Evolutionary conservation across 305 asterid genomes (phyloP).

Genomic region (Rubia tinctorum): DNA sequence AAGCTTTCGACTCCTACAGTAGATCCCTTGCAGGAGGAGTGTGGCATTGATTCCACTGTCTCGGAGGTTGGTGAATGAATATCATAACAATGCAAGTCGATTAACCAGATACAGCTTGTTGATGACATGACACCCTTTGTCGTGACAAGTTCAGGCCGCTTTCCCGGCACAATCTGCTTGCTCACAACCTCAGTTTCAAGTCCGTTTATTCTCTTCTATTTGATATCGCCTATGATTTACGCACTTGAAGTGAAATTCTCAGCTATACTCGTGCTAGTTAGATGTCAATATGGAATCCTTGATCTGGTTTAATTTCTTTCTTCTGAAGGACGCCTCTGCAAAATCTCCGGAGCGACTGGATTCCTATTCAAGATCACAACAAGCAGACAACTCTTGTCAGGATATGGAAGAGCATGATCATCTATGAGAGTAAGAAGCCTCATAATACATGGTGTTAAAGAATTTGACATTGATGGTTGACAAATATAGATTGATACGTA

Average conservation of each 20-base stretch:
- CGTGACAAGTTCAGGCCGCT: conserved; percentile 9
- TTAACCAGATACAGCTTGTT: neutral
- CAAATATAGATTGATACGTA: no score
- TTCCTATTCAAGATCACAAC: conserved; percentile 16
- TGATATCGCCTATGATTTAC: neutral
- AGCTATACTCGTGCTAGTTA: neutral
- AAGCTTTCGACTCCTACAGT: conserved; percentile 3
- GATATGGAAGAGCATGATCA: neutral
- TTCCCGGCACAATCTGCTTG: conserved; percentile 3
- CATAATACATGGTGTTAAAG: no score
- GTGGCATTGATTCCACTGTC: conserved; percentile 6
- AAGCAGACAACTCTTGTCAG: conserved; percentile 9
- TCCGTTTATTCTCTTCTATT: no score
- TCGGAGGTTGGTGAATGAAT: conserved; percentile 27
- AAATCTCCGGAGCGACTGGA: conserved; percentile 6
- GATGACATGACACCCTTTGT: neutral
- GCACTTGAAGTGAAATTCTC: neutral
- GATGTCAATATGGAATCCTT: neutral
- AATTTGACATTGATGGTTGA: no score
- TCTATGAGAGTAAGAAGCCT: neutral
- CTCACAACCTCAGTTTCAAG: conserved; percentile 13
- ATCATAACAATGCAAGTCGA: no score
- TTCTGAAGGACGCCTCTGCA: conserved; percentile 13
- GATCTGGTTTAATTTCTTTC: neutral
- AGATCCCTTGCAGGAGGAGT: conserved; percentile 15